Evolutionary conservation across 1,284 basidiomycete species (phyloP).

Genomic region (Ceratobasidium theobromae): DNA sequence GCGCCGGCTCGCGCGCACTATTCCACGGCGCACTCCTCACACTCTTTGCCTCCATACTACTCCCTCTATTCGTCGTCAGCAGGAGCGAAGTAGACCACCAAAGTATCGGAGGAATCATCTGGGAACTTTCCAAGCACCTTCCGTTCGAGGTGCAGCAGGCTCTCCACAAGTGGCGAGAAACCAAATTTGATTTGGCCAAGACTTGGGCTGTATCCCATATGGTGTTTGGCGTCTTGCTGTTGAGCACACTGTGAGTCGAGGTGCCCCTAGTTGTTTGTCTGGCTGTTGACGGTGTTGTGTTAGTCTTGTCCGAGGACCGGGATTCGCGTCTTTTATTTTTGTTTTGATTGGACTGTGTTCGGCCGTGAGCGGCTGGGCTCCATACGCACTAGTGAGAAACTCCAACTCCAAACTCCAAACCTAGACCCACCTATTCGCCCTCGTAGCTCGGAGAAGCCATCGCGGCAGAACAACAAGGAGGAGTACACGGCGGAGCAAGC

Average conservation of each 20-base stretch:
- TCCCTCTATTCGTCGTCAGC: constrained; percentile 67
- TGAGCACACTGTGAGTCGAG: constrained; percentile 66
- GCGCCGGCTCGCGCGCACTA: constrained; percentile 81
- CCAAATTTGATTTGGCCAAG: constrained; percentile 56
- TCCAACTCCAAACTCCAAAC: neutral
- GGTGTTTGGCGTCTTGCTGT: constrained; percentile 70
- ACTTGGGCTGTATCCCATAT: constrained; percentile 77
- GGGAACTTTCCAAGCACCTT: constrained; percentile 32
- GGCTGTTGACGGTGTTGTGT: neutral
- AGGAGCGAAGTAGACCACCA: constrained; percentile 15
- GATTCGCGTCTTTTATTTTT: constrained; percentile 64
- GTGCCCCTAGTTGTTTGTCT: neutral
- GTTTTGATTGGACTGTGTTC: constrained; percentile 72
- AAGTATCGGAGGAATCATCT: constrained; percentile 7
- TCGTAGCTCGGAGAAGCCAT: constrained; percentile 18
- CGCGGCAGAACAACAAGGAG: constrained; percentile 28
- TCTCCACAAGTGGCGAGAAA: constrained; percentile 39
- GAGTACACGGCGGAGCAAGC: constrained; percentile 11
- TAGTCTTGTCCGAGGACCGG: constrained; percentile 65
- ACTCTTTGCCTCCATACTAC: constrained; percentile 64
- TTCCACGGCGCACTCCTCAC: constrained; percentile 75
- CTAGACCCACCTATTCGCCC: neutral
- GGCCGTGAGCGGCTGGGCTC: constrained; percentile 79
- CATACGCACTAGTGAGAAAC: constrained; percentile 64
- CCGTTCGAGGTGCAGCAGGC: constrained; percentile 38